Conservation (phyloP, 2,329 filamentous ascomycete species). For the Tolypocladium album region DNA sequence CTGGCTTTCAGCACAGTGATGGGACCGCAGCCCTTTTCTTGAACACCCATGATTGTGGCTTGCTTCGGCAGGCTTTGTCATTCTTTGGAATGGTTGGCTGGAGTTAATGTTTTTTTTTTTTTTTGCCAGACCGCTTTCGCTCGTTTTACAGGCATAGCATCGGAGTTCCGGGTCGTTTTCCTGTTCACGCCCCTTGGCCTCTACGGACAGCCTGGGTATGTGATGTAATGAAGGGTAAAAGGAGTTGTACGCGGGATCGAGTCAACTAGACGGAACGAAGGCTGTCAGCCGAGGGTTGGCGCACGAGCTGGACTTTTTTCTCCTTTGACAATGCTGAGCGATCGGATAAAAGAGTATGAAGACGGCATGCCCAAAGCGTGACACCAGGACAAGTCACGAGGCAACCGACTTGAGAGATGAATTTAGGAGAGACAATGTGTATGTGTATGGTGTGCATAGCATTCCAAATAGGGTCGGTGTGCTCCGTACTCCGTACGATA, state of each 20-base stretch:
- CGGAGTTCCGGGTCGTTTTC: slow-evolving; percentile 7
- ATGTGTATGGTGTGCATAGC: background rate
- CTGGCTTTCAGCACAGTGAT: background rate
- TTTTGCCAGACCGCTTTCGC: background rate
- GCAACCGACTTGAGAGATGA: background rate
- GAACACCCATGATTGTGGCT: slow-evolving; percentile 5
- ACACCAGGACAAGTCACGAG: background rate
- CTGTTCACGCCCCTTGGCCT: background rate
- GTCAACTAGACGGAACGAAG: background rate
- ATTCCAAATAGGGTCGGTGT: background rate
- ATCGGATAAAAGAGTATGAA: background rate
- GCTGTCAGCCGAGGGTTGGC: background rate
- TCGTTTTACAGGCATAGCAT: slow-evolving; percentile 9
- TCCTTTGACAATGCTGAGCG: background rate
- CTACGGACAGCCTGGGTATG: background rate
- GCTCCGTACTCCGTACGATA: background rate
- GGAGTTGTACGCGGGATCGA: background rate
- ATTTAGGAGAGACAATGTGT: background rate
- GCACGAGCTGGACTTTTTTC: background rate
- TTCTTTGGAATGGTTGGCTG: background rate
- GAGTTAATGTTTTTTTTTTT: background rate
- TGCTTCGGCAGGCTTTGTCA: slow-evolving; percentile 5
- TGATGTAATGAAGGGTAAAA: background rate
- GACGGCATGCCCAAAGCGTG: background rate
- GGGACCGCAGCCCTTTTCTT: background rate